Base-by-base conservation (phyloP, 2,329 filamentous ascomycete species). In the Escovopsis sp. region DNA sequence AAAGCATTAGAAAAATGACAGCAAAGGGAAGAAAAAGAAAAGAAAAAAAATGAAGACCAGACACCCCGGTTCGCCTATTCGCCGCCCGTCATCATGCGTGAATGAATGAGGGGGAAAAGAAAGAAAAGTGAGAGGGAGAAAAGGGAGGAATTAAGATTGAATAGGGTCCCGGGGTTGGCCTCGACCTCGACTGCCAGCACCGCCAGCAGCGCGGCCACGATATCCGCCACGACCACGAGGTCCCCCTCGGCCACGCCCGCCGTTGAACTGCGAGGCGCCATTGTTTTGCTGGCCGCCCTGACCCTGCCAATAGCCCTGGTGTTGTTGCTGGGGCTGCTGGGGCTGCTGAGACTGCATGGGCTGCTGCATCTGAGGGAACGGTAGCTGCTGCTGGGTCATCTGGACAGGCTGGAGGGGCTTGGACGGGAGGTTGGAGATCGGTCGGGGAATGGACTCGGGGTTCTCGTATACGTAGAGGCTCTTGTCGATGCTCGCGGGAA, bases 381-480 rank as follows among this genome's bases (percentile, higher is more conserved):
- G 44, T 13, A 41, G 37, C 32, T 39, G 11, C 38, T 41, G 44
- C 36, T 37, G 39, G 13, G n/a, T 12, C 39, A 42, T 16, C 43
- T 57, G 57, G 44, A 57, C 54, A 20, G 52, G 50, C 42, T 56
- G 56, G 16, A 53, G 46, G 45, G 52, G 48, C 44, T 52, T 48
- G 50, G 57, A 46, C 48, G 58, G 47, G 47, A 72, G 64, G 48
- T 67, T 74, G 37, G 72, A 72, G 49, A 76, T 67, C 10, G 91
- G 91, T 30, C 88, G 79, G 39, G 93, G 91, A 53, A 98, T 96
- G 44, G 74, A 89, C 56, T 98, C 89, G 1, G 91, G 91, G 48
- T 88, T 84, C 48, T 98, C 93, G 61, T 98, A 98, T 40, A 98
- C 91, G 59, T 98, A 98, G 32, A 98, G 78, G 49, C 84, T 93